phyloP scores from a whole-genome alignment of 1,284 basidiomycete species.

The Ganoderma boninense region DNA sequence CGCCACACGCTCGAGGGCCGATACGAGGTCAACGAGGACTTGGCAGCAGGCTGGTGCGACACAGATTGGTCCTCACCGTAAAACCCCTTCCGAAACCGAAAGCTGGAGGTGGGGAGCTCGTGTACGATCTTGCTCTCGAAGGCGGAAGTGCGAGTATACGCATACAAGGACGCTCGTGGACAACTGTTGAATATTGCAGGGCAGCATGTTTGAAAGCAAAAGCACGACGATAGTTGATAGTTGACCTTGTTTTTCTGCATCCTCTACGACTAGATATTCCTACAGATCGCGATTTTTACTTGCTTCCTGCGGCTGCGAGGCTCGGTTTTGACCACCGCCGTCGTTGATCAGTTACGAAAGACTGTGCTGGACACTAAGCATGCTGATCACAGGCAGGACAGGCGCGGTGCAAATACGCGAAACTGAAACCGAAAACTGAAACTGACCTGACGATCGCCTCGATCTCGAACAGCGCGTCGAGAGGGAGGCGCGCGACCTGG shows the following conservation, averaged over 20 bases:
- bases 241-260: neutral
- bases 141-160: neutral
- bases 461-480: constrained; percentile 89
- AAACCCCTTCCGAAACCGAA: too few relatives aligned
- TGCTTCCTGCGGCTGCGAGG: neutral
- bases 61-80: too few relatives aligned
- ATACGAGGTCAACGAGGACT: neutral
- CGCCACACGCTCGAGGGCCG: neutral
- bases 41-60: too few relatives aligned
- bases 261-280: neutral
- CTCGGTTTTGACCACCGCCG: neutral
- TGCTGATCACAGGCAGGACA: too few relatives aligned
- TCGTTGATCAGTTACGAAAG: neutral
- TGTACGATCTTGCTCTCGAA: too few relatives aligned
- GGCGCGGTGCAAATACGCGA: neutral
- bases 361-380: neutral
- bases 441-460: constrained; percentile 78
- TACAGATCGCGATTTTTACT: neutral
- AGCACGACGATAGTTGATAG: too few relatives aligned
- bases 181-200: neutral
- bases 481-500: constrained; percentile 81
- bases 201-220: neutral
- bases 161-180: neutral
- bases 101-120: too few relatives aligned
- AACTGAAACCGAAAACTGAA: neutral